These are phyloP conservation scores for Coleophoma cylindrospora DNA, from an alignment of 2,329 filamentous ascomycete species.

Conservation along the genomic window DNA sequence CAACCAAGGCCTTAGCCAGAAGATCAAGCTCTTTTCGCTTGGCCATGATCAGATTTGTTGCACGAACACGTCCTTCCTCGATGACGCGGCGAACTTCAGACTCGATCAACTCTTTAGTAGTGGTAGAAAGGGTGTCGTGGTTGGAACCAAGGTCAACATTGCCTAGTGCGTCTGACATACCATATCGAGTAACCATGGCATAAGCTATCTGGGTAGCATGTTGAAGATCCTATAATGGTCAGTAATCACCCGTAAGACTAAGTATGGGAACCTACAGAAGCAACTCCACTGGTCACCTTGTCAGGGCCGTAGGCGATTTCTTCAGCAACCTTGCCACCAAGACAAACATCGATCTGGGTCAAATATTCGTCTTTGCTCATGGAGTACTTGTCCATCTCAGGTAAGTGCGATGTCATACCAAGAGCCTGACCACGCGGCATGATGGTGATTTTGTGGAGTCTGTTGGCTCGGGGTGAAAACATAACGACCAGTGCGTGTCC, in stretches of 20 bases:
- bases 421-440: conserved; percentile 83
- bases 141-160: conserved; percentile 83
- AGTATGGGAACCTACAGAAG: conserved; percentile 50
- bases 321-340: conserved; percentile 86
- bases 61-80: conserved; percentile 74
- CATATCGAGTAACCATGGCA: conserved; percentile 80
- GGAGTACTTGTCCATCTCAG: conserved; percentile 89
- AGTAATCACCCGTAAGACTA: conserved; percentile 21
- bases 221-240: conserved; percentile 65
- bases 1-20: conserved; percentile 80
- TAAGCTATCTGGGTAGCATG: conserved; percentile 78
- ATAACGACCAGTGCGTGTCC: conserved; percentile 89
- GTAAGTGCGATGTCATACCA: conserved; percentile 82
- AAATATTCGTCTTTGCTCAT: conserved; percentile 81
- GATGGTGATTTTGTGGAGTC: conserved; percentile 95
- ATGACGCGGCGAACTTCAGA: conserved; percentile 80
- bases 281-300: conserved; percentile 85
- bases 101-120: conserved; percentile 85
- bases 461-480: conserved; percentile 67
- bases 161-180: conserved; percentile 84
- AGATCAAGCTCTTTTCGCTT: conserved; percentile 83
- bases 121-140: conserved; percentile 76
- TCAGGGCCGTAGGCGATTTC: conserved; percentile 90
- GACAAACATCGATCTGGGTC: conserved; percentile 70
- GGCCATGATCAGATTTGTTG: conserved; percentile 62